Evolutionary conservation across 257 asterid genomes (phyloP), one percentile per base, ranked within the genome.

Genomic region (Leptodermis oblonga): DNA sequence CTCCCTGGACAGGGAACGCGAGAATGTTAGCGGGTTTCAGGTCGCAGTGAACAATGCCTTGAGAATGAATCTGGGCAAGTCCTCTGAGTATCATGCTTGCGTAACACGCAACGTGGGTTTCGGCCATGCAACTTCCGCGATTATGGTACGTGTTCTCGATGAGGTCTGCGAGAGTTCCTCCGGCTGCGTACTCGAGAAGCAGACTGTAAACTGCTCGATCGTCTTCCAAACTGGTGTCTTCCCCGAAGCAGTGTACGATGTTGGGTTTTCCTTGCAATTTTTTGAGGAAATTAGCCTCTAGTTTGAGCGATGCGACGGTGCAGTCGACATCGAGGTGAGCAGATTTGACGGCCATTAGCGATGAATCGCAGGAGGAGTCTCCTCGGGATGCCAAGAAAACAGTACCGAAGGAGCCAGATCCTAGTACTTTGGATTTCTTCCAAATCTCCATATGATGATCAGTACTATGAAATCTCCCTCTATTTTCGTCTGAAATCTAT

Each of bases 171-270:
- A 74, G 62, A 20, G 33, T 68, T 5, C 64, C 72, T 12, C 62
- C 72, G 15, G 37, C 15, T 23, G 72, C 72, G 31, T 68, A 52
- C 41, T 68, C 72, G 26, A 68, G 30, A 7, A 68, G 48, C 4
- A 68, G 5, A 3, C 55, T 49, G 52, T 68, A 53, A 2, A 23
- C 17, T 37, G 0, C 34, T 37, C 18, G 59, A 1, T 22, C 30
- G 20, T 14, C 3, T 67, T 51, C 9, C 1, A 51, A 17, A 41
- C 71, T 67, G 4, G 1, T 3, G 28, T 67, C 71, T 17, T 51
- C 34, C 23, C 71, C 71, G 11, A 67, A 67, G 6, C 62, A 33
- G 2, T 20, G 62, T 20, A 67, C 43, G 58, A 67, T 51, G 53
- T 49, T 33, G 4, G 71, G 71, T 17, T 25, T 20, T 9, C 62